Percentiles rank a stretch among this genome's conserved stretches.
Evolutionary conservation across 805 yeast species (phyloP).

Genomic region (Ogataea paradorogensis): DNA sequence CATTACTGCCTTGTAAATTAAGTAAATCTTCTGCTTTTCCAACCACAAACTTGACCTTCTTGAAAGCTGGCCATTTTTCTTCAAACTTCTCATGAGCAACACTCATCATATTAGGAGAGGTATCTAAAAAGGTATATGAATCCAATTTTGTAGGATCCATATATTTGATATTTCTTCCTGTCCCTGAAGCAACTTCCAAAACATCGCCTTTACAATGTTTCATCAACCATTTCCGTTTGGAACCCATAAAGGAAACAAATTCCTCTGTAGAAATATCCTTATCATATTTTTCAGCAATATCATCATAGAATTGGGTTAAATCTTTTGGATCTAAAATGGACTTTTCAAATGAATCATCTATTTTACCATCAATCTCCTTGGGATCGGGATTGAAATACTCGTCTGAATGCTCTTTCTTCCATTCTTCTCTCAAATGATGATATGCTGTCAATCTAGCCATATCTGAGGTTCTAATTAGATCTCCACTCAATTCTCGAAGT

Average conservation of each 20-base stretch:
- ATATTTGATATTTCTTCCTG: slow-evolving; percentile 87
- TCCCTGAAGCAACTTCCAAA: slow-evolving; percentile 91
- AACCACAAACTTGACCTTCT: slow-evolving; percentile 79
- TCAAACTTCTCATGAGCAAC: slow-evolving; percentile 72
- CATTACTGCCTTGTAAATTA: slow-evolving; percentile 36
- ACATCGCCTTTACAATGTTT: slow-evolving; percentile 81
- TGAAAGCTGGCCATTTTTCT: slow-evolving; percentile 60
- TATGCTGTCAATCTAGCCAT: slow-evolving; percentile 57
- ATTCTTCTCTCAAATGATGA: slow-evolving; percentile 45
- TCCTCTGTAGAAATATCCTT: slow-evolving; percentile 75
- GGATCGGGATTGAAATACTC: slow-evolving; percentile 35
- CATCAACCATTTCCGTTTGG: slow-evolving; percentile 77
- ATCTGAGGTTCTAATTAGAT: slow-evolving; percentile 63
- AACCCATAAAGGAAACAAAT: slow-evolving; percentile 53
- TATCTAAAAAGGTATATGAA: slow-evolving; percentile 82
- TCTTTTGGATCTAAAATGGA: slow-evolving; percentile 70
- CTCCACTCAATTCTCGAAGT: slow-evolving; percentile 55
- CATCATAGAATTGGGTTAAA: slow-evolving; percentile 76
- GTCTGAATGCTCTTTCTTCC: slow-evolving; percentile 20
- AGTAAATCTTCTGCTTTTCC: slow-evolving; percentile 85
- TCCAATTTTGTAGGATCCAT: slow-evolving; percentile 56
- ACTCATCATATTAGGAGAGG: slow-evolving; percentile 84
- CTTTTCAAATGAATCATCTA: slow-evolving; percentile 30
- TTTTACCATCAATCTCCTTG: slow-evolving; percentile 29
- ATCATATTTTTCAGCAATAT: slow-evolving; percentile 78